phyloP scores from a whole-genome alignment of 139 green algal species.

The Micractinium sp. region DNA sequence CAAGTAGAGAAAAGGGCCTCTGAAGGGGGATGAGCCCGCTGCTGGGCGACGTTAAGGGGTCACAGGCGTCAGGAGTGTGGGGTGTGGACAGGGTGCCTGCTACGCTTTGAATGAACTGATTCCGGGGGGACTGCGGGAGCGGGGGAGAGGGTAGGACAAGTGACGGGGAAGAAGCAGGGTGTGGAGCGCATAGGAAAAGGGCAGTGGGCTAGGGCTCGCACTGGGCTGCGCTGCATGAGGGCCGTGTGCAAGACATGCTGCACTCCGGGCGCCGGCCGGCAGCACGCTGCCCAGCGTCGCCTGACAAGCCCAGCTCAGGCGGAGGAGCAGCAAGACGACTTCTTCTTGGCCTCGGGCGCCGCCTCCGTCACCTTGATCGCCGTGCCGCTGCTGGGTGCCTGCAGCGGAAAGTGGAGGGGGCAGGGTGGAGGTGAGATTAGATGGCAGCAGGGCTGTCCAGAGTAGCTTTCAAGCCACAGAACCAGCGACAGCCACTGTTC shows the following conservation, averaged over 20 bases:
- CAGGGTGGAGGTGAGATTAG: not conserved
- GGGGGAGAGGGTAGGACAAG: not conserved
- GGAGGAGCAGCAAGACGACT: slow-evolving; percentile 54
- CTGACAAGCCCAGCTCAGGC: not conserved
- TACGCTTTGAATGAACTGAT: not conserved
- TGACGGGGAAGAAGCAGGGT: not conserved
- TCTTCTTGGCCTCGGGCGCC: slow-evolving; percentile 59
- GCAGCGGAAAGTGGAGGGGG: not conserved
- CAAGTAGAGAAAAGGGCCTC: not conserved
- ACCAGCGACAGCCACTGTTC: not conserved
- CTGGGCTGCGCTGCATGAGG: no score
- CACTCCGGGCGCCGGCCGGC: not conserved
- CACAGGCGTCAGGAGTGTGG: not conserved
- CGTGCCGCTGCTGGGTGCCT: slow-evolving; percentile 51
- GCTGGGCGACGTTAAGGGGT: not conserved
- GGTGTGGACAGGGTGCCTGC: not conserved
- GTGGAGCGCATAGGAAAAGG: not conserved
- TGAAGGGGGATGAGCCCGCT: not conserved
- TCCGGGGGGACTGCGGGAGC: not conserved
- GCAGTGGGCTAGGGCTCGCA: not conserved
- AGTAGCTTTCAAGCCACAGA: not conserved
- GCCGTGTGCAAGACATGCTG: not conserved
- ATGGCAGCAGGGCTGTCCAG: not conserved
- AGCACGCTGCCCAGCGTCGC: not conserved
- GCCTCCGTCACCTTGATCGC: slow-evolving; percentile 60